Evolutionary conservation across 768 basidiomycete genomes (phyloP), one percentile per base, ranked within the genome.

Genomic region (Glaciozyma martinii): DNA sequence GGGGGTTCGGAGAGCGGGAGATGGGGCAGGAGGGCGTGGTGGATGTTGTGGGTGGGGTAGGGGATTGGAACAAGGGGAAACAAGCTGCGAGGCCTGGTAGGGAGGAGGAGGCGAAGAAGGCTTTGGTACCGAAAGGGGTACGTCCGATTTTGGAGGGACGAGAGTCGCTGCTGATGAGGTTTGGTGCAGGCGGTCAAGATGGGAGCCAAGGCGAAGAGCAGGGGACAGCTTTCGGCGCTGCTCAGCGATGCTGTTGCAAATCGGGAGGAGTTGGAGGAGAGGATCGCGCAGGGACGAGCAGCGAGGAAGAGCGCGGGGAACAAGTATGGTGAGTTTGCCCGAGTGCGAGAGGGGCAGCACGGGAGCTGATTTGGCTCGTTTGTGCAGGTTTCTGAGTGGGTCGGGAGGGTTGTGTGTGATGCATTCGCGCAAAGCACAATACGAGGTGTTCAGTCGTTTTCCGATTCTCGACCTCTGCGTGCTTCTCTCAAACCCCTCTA

Each of bases 271-370:
- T 72, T 92, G 67, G 90, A 92, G 75, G 89, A 90, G 65, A 84
- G 78, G 77, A 89, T 91, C 69, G 89, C 90, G 0, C 84, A 89
- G 76, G 89, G 86, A 3, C 81, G 85, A 66, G 80, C 87, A 66
- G 91, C 91, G 72, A 81, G 89, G 66, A 91, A 91, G 75, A 88
- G 90, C 73, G 89, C 90, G 0, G 90, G 90, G 15, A 90, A 89
- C 77, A 92, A 91, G 81, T 91, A 92, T 71, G 90, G 90, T 50
- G 49, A n/a, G 49, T 50, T 40, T 2, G 37, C 2, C 10, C 37
- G 37, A 40, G 15, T 3, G 37, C 37, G 37, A 40, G 37, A 13
- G 37, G 37, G 37, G n/a, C n/a, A n/a, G n/a, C n/a, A n/a, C n/a
- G n/a, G n/a, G n/a, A n/a, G n/a, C n/a, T n/a, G n/a, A n/a, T n/a